Evolutionary conservation across 129 eudicot genomes (phyloP), one percentile per base, ranked within the genome.

Genomic region (Flaveria ramosissima): DNA sequence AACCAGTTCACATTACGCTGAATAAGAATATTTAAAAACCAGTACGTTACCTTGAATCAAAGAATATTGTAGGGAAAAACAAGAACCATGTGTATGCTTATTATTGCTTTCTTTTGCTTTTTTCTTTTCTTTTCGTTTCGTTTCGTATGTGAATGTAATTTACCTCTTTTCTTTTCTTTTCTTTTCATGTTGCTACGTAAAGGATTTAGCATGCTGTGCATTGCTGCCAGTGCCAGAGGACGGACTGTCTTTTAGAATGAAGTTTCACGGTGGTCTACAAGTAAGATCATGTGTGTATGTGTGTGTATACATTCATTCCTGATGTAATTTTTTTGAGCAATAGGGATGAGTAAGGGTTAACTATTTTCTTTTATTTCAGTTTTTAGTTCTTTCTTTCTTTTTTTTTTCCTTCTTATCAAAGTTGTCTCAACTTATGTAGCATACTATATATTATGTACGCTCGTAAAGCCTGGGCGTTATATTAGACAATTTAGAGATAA

Each of bases 311-410:
- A 30, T 30, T 30, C 72, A 63, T 75, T 62, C 57, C 63, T 63
- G 72, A 12, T 60, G 70, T 62, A 61, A 45, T 46, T 75, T 62
- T 63, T 75, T 74, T 42, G 5, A 65, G 73, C 80, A 30, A 13
- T 47, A 30, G 36, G 36, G 36, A 65, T 30, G 80, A 43, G 3
- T 32, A 24, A 26, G 46, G 55, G 3, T 57, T 57, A 21, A 13
- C 16, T 56, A 42, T 71, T 56, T 17, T 17, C 5, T 30, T 30
- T 36, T 36, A 36, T 36, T 32, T 36, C 41, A 36, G 41, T 36
- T 36, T 36, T 36, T 36, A 36, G 7, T 36, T 36, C 36, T 30
- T 30, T 30, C 5, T 30, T 30, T 30, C 5, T 26, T 30, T 30
- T n/a, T n/a, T n/a, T 36, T 32, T 32, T 32, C 39, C 39, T 53